phyloP scores from a whole-genome alignment of 2,329 filamentous ascomycete genomes.

The Hypomyces perniciosus region DNA sequence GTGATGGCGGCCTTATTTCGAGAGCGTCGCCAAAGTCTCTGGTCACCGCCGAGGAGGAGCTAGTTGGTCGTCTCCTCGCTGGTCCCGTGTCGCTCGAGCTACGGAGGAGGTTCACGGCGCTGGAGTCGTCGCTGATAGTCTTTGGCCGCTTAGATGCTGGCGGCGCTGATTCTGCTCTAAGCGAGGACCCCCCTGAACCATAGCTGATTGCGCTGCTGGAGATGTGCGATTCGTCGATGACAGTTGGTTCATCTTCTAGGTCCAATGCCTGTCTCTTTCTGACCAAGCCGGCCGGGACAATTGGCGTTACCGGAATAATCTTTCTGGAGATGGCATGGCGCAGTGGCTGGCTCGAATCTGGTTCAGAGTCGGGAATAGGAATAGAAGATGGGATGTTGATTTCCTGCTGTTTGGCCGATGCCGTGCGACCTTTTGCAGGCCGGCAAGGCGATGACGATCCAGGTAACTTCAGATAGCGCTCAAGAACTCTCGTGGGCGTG shows the following conservation, averaged over 20 bases:
- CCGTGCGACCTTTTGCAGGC: not conserved
- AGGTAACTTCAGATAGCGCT: slow-evolving; percentile 38
- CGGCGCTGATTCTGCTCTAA: slow-evolving; percentile 27
- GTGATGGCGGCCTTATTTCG: slow-evolving; percentile 50
- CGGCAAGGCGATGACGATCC: slow-evolving; percentile 17
- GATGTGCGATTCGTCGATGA: slow-evolving; percentile 27
- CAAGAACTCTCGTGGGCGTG: slow-evolving; percentile 46
- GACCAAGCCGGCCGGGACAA: not conserved
- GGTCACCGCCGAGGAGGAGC: slow-evolving; percentile 10
- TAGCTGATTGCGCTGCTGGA: slow-evolving; percentile 23
- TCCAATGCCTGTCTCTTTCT: slow-evolving; percentile 5
- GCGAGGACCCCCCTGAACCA: slow-evolving; percentile 13
- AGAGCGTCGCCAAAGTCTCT: slow-evolving; percentile 28
- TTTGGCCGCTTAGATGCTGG: slow-evolving; percentile 24
- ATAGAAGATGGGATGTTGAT: slow-evolving; percentile 23
- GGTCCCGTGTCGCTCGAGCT: slow-evolving; percentile 27
- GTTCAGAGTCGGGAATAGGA: slow-evolving; percentile 12
- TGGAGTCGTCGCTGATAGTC: slow-evolving; percentile 11
- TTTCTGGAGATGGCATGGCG: slow-evolving; percentile 6
- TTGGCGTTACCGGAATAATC: slow-evolving; percentile 24
- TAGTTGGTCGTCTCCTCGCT: not conserved
- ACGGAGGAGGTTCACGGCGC: slow-evolving; percentile 16
- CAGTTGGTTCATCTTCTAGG: not conserved
- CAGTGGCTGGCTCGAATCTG: slow-evolving; percentile 5
- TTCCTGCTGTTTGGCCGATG: not conserved